Evolutionary conservation across 768 basidiomycete genomes (phyloP).

Genomic region (Dentipellis fragilis): DNA sequence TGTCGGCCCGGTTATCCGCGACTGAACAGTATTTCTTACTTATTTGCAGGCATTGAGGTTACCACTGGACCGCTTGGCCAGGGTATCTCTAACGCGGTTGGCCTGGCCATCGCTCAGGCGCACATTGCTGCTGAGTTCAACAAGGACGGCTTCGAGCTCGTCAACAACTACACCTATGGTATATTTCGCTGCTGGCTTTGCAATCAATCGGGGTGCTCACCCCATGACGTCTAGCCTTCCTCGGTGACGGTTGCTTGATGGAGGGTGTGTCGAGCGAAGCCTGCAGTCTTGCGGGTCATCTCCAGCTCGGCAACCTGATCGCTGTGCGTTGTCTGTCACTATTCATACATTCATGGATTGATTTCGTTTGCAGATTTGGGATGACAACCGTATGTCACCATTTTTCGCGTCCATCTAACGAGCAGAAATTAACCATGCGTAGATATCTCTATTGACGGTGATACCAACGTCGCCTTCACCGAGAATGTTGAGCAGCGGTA

Average conservation of each 20-base stretch:
- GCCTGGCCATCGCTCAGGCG: slow-evolving; percentile 87
- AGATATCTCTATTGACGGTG: slow-evolving; percentile 96
- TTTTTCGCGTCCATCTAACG: not conserved
- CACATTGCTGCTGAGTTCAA: slow-evolving; percentile 88
- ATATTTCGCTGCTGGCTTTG: slow-evolving; percentile 6
- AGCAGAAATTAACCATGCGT: slow-evolving; percentile 5
- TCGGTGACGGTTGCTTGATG: slow-evolving; percentile 94
- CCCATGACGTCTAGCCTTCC: slow-evolving; percentile 48
- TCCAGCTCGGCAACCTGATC: slow-evolving; percentile 88
- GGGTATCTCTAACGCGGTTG: slow-evolving; percentile 89
- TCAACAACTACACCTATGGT: slow-evolving; percentile 90
- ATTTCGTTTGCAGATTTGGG: slow-evolving; percentile 57
- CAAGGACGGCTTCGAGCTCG: slow-evolving; percentile 69
- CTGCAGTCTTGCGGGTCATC: slow-evolving; percentile 85
- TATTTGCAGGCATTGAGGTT: slow-evolving; percentile 59
- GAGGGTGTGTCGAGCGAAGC: slow-evolving; percentile 94
- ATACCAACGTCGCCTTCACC: slow-evolving; percentile 87
- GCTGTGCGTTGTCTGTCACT: slow-evolving; percentile 44
- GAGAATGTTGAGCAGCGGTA: slow-evolving; percentile 88
- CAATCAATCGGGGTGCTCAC: slow-evolving; percentile 3
- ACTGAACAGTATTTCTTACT: slow-evolving; percentile 3
- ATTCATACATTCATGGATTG: slow-evolving; percentile 11
- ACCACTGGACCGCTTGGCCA: slow-evolving; percentile 96
- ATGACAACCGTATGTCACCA: slow-evolving; percentile 76
- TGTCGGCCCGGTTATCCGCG: not conserved